Evolutionary conservation across 768 basidiomycete genomes (phyloP).

Genomic region (Suillus lakei): DNA sequence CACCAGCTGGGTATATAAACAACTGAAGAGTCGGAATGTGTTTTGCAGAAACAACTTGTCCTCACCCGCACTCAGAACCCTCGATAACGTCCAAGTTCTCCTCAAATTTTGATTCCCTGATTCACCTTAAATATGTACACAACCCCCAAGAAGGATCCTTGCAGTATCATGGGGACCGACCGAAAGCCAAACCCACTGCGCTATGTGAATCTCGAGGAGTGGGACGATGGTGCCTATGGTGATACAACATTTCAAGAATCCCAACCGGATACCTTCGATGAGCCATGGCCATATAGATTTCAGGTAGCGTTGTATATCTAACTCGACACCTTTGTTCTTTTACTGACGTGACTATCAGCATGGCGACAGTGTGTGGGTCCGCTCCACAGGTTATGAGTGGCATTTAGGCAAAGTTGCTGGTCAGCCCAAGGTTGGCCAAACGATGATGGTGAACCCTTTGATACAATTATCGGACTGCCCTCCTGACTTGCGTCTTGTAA

Average conservation of each 20-base stretch:
- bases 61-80: not conserved
- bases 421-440: slow-evolving; percentile 47
- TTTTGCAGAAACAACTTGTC: not conserved
- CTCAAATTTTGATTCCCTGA: not conserved
- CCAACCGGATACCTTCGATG: slow-evolving; percentile 49
- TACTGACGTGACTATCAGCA: slow-evolving; percentile 33
- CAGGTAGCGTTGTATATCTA: slow-evolving; percentile 26
- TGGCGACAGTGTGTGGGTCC: slow-evolving; percentile 58
- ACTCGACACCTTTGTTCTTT: slow-evolving; percentile 3
- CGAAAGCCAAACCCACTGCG: slow-evolving; percentile 12
- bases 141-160: not conserved
- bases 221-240: slow-evolving; percentile 31
- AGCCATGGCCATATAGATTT: slow-evolving; percentile 59
- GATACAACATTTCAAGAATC: slow-evolving; percentile 22
- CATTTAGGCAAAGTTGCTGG: slow-evolving; percentile 52
- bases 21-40: not conserved
- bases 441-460: slow-evolving; percentile 46
- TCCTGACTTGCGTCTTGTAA: not conserved
- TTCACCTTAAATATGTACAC: slow-evolving; percentile 3
- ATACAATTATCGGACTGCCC: not conserved
- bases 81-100: not conserved
- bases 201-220: slow-evolving; percentile 29
- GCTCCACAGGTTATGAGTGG: slow-evolving; percentile 56
- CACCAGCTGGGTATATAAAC: not conserved
- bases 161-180: slow-evolving; percentile 8